Evolutionary conservation across 2,329 filamentous ascomycete species (phyloP).

Genomic region (Parafenestella ontariensis): DNA sequence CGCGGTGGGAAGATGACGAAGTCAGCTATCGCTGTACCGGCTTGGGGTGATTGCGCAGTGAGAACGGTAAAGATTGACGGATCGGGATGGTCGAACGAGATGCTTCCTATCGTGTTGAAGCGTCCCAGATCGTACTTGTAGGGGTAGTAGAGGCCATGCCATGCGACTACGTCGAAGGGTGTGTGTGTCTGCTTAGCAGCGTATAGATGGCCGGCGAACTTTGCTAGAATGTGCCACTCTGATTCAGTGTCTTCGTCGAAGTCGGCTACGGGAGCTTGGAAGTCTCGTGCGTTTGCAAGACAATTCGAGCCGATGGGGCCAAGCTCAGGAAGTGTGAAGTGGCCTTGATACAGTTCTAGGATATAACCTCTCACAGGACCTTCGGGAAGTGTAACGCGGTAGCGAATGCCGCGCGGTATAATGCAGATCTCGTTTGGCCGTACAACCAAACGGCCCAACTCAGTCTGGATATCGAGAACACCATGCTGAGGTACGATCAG

Average conservation of each 20-base stretch:
- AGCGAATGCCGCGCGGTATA: constrained; percentile 70
- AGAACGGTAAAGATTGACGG: constrained; percentile 72
- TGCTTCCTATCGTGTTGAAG: constrained; percentile 64
- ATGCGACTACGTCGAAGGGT: constrained; percentile 75
- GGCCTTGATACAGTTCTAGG: constrained; percentile 69
- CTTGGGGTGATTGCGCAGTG: constrained; percentile 64
- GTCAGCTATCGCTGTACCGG: constrained; percentile 67
- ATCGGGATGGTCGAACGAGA: constrained; percentile 70
- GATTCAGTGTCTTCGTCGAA: constrained; percentile 64
- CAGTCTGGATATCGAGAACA: constrained; percentile 71
- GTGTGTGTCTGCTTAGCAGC: constrained; percentile 67
- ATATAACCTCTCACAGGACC: constrained; percentile 71
- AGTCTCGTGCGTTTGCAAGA: constrained; percentile 70
- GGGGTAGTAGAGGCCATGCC: constrained; percentile 73
- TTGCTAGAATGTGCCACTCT: constrained; percentile 66
- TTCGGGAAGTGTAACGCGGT: constrained; percentile 66
- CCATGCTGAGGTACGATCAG: constrained; percentile 72
- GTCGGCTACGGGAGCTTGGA: constrained; percentile 66
- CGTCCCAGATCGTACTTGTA: constrained; percentile 66
- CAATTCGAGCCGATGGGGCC: constrained; percentile 72
- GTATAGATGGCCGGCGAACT: constrained; percentile 68
- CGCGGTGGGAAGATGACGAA: constrained; percentile 77
- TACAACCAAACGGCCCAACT: constrained; percentile 69
- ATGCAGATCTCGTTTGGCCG: constrained; percentile 73
- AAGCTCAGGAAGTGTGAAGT: constrained; percentile 71